Conservation (phyloP, 106 monocot genomes). For the Allium fistulosum region DNA sequence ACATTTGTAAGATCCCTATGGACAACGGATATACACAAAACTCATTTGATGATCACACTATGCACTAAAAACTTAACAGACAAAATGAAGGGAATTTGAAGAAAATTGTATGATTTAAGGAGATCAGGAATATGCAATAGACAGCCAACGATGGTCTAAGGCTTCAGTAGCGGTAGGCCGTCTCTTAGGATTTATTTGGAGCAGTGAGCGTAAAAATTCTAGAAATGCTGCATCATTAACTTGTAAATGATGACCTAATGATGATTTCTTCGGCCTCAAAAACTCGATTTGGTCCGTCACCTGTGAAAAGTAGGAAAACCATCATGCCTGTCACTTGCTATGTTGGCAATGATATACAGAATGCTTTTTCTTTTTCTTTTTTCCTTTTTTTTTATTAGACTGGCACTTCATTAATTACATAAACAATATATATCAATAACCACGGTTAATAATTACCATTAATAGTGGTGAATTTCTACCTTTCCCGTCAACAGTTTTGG, state of each 20-base stretch:
- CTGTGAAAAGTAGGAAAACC: slow-evolving; percentile 22
- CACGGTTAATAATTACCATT: not conserved
- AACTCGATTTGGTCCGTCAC: slow-evolving; percentile 63
- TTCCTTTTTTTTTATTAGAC: too few species aligned
- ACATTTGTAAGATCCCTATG: not conserved
- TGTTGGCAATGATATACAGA: not conserved
- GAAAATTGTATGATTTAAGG: not conserved
- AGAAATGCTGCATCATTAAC: slow-evolving; percentile 52
- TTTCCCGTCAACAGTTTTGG: too few species aligned
- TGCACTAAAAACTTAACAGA: not conserved
- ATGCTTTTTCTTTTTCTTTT: too few species aligned
- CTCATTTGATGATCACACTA: not conserved
- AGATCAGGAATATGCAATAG: slow-evolving; percentile 31
- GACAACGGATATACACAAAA: not conserved
- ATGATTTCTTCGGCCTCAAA: slow-evolving; percentile 57
- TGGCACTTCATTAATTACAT: too few species aligned
- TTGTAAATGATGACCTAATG: slow-evolving; percentile 51
- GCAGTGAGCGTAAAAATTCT: slow-evolving; percentile 59
- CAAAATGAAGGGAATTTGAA: not conserved
- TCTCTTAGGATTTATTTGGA: slow-evolving; percentile 71
- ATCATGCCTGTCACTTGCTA: not conserved
- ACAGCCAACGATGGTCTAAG: slow-evolving; percentile 73
- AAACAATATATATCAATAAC: too few species aligned
- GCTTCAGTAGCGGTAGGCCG: slow-evolving; percentile 70
- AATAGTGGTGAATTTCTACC: not conserved